Base-by-base conservation (phyloP, 2,329 filamentous ascomycete species). In the Verticillium albo-atrum region DNA sequence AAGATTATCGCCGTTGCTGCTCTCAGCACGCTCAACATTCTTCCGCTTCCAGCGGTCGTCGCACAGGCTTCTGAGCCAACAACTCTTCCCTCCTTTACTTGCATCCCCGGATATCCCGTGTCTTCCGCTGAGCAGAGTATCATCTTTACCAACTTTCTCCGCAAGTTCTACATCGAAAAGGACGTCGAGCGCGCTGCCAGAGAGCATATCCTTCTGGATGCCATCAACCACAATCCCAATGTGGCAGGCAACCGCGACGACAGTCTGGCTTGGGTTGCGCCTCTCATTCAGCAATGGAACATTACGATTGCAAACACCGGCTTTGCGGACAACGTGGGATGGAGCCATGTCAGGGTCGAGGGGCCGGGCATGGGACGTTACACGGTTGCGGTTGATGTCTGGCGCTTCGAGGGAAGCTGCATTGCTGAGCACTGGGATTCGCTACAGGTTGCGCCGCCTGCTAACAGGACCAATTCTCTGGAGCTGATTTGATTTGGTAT, bases 371-470 rank as follows among this genome's bases (percentile, higher is more conserved):
- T 52, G 3, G 42, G 57, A 27, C 58, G 34, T n/a, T 35, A 54
- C 2, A 55, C 34, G 2, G 62, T 58, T 2, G 52, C 62, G 10
- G 60, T 62, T 15, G 62, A 63, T 17, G 53, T 63, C 3, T 63
- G 60, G 26, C 56, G 62, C 12, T 57, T 63, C 34, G 23, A 63
- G 20, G 62, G 62, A 12, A 61, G 58, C 34, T 63, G 62, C 55
- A 62, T 63, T 20, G 60, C 60, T 35, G 60, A 63, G 28, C 62
- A 63, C n/a, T 63, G 62, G 62, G 62, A 63, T 17, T 60, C 62
- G 15, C 32, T 37, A n/a, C 56, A 35, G 34, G 34, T 60, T 42
- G 56, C 59, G 15, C 54, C 57, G 9, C 54, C 59, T 20, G 56
- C 30, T 6, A 57, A 63, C 23, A 55, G 58, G 10, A 55, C 54